Evolutionary conservation across 495 filamentous ascomycete genomes (phyloP).

Genomic region (Jackrogersella multiformis): DNA sequence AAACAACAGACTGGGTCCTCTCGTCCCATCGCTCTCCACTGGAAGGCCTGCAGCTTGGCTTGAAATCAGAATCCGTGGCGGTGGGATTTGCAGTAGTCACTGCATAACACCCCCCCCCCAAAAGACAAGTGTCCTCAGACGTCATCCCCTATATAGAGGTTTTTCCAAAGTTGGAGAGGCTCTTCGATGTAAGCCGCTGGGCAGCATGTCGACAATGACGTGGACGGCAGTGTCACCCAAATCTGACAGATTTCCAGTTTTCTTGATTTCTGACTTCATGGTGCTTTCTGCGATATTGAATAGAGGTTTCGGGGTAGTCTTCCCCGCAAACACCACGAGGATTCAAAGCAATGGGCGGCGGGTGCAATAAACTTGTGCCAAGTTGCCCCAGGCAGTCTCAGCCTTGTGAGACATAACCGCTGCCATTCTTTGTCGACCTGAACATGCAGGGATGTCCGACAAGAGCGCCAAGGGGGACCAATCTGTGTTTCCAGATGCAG

Average conservation of each 20-base stretch:
- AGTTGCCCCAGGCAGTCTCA: constrained; percentile 35
- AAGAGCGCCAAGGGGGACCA: constrained; percentile 28
- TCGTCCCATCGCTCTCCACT: constrained; percentile 7
- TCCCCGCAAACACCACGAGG: constrained; percentile 30
- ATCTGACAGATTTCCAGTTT: constrained; percentile 32
- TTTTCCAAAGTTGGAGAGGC: constrained; percentile 19
- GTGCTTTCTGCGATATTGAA: constrained; percentile 5
- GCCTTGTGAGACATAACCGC: constrained; percentile 41
- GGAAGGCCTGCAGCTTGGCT: constrained; percentile 24
- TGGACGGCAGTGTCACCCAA: constrained; percentile 18
- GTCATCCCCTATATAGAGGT: constrained; percentile 12
- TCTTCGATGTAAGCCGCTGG: constrained; percentile 21
- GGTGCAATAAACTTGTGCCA: constrained; percentile 26
- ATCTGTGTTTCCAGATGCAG: constrained; percentile 39
- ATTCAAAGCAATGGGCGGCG: constrained; percentile 21
- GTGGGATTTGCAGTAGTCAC: constrained; percentile 27
- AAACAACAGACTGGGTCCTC: constrained; percentile 2
- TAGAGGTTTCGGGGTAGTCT: constrained; percentile 14
- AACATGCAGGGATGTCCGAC: constrained; percentile 39
- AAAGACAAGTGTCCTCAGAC: constrained; percentile 29
- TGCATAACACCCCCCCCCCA: constrained; percentile 21
- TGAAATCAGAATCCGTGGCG: constrained; percentile 6
- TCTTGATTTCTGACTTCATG: constrained; percentile 11
- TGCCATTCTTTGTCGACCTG: constrained; percentile 27
- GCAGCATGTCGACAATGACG: constrained; percentile 30